Percentiles rank a stretch among this genome's conserved stretches.
phyloP scores from a whole-genome alignment of 768 basidiomycete species.

The Fibroporia radiculosa region DNA sequence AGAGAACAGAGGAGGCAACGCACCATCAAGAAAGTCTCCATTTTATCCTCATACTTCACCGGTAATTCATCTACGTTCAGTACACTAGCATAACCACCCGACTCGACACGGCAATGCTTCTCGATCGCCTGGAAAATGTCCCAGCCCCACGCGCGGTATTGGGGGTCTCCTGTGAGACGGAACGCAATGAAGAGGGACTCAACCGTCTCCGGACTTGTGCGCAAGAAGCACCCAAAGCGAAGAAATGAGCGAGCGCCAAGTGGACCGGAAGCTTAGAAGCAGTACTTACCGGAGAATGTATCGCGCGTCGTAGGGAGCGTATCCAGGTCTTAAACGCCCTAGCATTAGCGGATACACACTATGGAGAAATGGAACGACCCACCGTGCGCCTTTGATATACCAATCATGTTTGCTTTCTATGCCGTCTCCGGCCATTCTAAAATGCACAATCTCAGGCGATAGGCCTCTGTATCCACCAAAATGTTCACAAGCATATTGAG shows the following conservation, averaged over 20 bases:
- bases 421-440: conserved; percentile 55
- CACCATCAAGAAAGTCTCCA: conserved; percentile 94
- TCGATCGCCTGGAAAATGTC: conserved; percentile 85
- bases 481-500: no score
- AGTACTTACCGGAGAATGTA: conserved; percentile 75
- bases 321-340: conserved; percentile 14
- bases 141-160: conserved; percentile 84
- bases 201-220: conserved; percentile 77
- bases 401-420: conserved; percentile 47
- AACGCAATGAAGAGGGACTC: conserved; percentile 91
- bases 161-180: conserved; percentile 77
- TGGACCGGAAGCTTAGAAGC: neutral
- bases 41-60: conserved; percentile 68
- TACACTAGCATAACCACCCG: conserved; percentile 80
- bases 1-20: conserved; percentile 17
- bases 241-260: neutral
- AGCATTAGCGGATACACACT: neutral
- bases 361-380: conserved; percentile 15
- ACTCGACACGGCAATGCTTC: conserved; percentile 65
- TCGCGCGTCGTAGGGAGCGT: conserved; percentile 66
- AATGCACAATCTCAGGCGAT: conserved; percentile 86
- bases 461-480: conserved; percentile 63
- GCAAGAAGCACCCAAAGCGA: neutral
- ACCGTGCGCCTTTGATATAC: conserved; percentile 86
- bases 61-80: conserved; percentile 78